Conservation (phyloP, 768 basidiomycete species). For the Peribolospora baueri region DNA sequence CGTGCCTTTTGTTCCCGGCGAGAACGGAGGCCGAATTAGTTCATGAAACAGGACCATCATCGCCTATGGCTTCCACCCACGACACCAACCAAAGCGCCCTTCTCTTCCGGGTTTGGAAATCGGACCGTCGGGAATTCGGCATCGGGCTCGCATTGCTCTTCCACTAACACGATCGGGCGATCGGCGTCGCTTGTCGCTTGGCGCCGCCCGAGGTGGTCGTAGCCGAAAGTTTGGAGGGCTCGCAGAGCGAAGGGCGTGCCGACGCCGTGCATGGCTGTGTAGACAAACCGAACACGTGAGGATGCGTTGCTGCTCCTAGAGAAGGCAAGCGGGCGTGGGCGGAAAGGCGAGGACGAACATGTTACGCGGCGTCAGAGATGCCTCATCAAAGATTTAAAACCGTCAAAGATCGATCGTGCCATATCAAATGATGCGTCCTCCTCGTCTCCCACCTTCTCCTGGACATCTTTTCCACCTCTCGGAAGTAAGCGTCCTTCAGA, state of each 20-base stretch:
- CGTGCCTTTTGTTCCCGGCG: constrained; percentile 12
- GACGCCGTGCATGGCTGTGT: constrained; percentile 80
- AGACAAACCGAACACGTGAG: constrained; percentile 37
- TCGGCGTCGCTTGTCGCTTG: constrained; percentile 58
- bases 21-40: background rate
- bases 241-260: constrained; percentile 37
- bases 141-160: constrained; percentile 45
- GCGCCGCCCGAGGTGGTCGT: constrained; percentile 29
- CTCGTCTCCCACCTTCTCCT: no score
- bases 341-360: no score
- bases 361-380: background rate
- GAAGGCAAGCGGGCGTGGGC: background rate
- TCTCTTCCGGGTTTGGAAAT: constrained; percentile 79
- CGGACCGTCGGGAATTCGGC: constrained; percentile 63
- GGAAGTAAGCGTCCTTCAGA: constrained; percentile 37
- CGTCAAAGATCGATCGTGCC: background rate
- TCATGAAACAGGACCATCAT: no score
- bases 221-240: constrained; percentile 37
- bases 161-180: constrained; percentile 57
- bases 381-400: background rate
- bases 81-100: constrained; percentile 27
- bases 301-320: constrained; percentile 17
- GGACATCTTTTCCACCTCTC: constrained; percentile 18
- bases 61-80: background rate
- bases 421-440: no score